These are phyloP conservation scores for Solanum chacoense DNA, from an alignment of 305 asterid species.

Conservation along the genomic window DNA sequence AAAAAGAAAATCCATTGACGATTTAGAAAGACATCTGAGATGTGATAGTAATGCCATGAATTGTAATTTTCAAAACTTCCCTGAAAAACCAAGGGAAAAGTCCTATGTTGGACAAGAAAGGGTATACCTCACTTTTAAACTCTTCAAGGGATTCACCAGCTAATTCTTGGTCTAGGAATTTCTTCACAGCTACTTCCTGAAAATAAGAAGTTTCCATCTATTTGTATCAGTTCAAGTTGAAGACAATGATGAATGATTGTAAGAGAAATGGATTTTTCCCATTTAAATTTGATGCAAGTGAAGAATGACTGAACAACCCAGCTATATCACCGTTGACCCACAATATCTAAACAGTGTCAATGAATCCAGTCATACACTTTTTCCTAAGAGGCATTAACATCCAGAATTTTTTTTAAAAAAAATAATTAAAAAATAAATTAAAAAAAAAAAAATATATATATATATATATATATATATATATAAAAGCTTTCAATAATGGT, in stretches of 20 bases:
- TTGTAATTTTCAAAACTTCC: not conserved
- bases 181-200: constrained; percentile 97
- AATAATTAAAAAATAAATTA: not conserved
- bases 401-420: not conserved
- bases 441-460: too few species aligned
- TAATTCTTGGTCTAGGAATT: constrained; percentile 78
- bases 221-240: not conserved
- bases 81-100: not conserved
- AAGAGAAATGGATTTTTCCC: not conserved
- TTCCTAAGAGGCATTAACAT: not conserved
- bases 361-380: not conserved
- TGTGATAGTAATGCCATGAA: not conserved
- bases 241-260: not conserved
- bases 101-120: not conserved
- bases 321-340: not conserved
- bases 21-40: not conserved
- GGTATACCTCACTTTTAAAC: constrained; percentile 81
- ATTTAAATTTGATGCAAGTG: not conserved
- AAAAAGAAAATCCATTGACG: not conserved
- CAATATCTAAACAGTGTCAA: not conserved
- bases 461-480: not conserved
- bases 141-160: constrained; percentile 91
- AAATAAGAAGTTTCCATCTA: constrained; percentile 16
- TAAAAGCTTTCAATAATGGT: not conserved
- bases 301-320: not conserved